Evolutionary conservation across 1,284 basidiomycete genomes (phyloP), one percentile per base, ranked within the genome.

Genomic region (Apiotrichum porosum): DNA sequence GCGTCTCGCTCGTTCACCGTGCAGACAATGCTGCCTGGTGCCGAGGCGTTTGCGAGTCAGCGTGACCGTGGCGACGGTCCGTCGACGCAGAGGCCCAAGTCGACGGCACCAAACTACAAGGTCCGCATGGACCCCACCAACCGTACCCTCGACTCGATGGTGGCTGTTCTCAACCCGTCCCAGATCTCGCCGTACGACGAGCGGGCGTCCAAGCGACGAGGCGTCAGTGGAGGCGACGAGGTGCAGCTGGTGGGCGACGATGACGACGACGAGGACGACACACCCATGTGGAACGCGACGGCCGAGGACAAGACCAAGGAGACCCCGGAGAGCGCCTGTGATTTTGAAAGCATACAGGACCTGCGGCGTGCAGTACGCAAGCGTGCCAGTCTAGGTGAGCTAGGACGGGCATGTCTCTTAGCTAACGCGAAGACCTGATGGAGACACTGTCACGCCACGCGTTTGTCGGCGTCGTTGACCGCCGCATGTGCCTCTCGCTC

Each of bases 81-180:
- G 41, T 23, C 3, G 26, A n/a, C 19, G 15, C 37, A 8, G 30
- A 31, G 12, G 18, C 36, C 2, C 36, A 37, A 18, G 12, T 5
- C 3, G 35, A 37, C 13, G 3, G 73, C 75, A 15, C 87, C 94
- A 1, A 87, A 97, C 43, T 85, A 93, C 66, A 90, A 95, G 77
- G 86, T 98, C 39, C 83, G 95, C 42, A 93, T 90, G 8, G 95
- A 94, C 17, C 76, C 85, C 14, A 79, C 84, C 42, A 86, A 92
- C 49, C 81, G 91, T 35, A 97, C 92, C 0, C 80, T 99, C 12
- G 92, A 97, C 62, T 89, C 89, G 0, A 95, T 95, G 88, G 84
- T 94, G 50, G 81, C 61, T 0, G 59, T 69, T 1, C 21, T 42
- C 9, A 51, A 69, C 31, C 65, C 69, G 1, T 65, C 63, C 3